phyloP scores from a whole-genome alignment of 768 basidiomycete species.

The Phanerochaete carnosa region DNA sequence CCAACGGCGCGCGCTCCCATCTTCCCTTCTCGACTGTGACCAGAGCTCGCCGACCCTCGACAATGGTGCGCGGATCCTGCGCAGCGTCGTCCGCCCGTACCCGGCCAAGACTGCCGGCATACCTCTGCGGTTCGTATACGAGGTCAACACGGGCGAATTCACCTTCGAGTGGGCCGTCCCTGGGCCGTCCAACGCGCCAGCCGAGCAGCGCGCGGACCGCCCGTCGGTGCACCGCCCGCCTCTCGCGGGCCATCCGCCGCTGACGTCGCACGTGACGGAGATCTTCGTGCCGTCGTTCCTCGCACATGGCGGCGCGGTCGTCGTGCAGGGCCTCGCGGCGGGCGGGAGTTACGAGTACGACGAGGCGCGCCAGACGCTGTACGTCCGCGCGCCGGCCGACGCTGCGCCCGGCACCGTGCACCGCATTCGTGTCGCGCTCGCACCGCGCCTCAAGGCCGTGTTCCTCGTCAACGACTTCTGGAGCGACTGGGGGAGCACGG shows the following conservation, averaged over 20 bases:
- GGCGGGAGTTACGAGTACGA: slow-evolving; percentile 59
- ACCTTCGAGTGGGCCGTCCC: slow-evolving; percentile 61
- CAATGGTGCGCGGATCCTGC: slow-evolving; percentile 75
- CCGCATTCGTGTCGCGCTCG: slow-evolving; percentile 50
- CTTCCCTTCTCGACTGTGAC: slow-evolving; percentile 50
- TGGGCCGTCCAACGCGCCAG: slow-evolving; percentile 5
- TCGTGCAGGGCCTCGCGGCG: slow-evolving; percentile 52
- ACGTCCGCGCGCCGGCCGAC: slow-evolving; percentile 48
- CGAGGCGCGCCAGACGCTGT: slow-evolving; percentile 68
- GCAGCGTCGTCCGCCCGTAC: slow-evolving; percentile 85
- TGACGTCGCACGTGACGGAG: slow-evolving; percentile 70
- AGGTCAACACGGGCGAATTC: slow-evolving; percentile 70
- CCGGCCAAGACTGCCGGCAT: slow-evolving; percentile 87
- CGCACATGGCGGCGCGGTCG: slow-evolving; percentile 51
- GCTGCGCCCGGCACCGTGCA: slow-evolving; percentile 44
- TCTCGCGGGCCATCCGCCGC: slow-evolving; percentile 32
- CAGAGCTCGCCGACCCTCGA: slow-evolving; percentile 73
- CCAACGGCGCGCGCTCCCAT: slow-evolving; percentile 50
- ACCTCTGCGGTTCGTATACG: slow-evolving; percentile 71
- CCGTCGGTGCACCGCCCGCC: slow-evolving; percentile 34
- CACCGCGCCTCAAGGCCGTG: slow-evolving; percentile 45
- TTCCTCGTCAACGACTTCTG: slow-evolving; percentile 64
- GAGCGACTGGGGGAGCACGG: slow-evolving; percentile 46
- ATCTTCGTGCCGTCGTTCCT: slow-evolving; percentile 73
- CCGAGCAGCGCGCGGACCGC: neutral